Conservation (phyloP, 345 rosid genomes). For the Melaleuca quinquenervia region DNA sequence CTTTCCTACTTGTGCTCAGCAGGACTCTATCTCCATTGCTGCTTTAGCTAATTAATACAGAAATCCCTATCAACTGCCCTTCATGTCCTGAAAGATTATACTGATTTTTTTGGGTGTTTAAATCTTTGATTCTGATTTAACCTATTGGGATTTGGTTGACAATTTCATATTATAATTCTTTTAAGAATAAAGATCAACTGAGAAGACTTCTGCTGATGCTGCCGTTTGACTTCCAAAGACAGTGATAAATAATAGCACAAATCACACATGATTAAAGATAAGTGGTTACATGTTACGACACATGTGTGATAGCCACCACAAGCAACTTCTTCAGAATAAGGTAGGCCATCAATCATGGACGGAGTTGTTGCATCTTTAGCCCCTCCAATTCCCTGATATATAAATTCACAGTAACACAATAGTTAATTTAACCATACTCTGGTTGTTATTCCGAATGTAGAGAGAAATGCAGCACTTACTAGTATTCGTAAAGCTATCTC, state of each 20-base stretch:
- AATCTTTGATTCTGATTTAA: background rate
- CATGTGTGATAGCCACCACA: constrained; percentile 97
- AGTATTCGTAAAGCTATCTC: constrained; percentile 39
- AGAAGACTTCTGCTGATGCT: background rate
- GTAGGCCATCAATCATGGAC: constrained; percentile 41
- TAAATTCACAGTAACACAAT: background rate
- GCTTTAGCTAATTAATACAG: background rate
- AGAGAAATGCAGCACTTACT: constrained; percentile 17
- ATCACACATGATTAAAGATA: background rate
- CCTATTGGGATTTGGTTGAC: background rate
- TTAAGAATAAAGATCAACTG: background rate
- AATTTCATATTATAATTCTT: background rate
- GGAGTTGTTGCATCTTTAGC: constrained; percentile 43
- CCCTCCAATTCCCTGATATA: constrained; percentile 42
- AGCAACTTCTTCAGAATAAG: constrained; percentile 64
- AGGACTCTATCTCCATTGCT: background rate
- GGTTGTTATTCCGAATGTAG: background rate
- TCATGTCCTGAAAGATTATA: background rate
- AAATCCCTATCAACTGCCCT: background rate
- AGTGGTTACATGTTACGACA: constrained; percentile 58
- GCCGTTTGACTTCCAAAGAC: background rate
- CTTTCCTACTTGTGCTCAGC: background rate
- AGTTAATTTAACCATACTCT: background rate
- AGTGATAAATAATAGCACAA: background rate
- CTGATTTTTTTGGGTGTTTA: background rate